phyloP scores from a whole-genome alignment of 371 early-diverging fungal species.

The Batkoa obscura region DNA sequence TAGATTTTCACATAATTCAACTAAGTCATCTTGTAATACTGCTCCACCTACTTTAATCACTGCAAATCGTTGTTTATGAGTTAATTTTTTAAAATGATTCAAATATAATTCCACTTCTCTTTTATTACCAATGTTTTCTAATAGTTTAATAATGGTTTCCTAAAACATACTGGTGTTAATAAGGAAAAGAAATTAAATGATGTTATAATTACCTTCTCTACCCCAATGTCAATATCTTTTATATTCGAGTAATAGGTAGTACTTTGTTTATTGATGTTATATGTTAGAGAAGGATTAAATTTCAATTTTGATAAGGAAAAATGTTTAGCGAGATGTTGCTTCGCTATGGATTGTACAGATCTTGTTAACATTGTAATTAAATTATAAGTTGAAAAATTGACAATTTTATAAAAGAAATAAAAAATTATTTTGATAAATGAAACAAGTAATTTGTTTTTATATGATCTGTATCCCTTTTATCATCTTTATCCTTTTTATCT shows the following conservation, averaged over 20 bases:
- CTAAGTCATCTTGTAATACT: constrained; percentile 82
- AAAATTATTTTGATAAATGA: too few species aligned
- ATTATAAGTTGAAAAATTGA: too few species aligned
- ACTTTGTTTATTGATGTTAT: neutral
- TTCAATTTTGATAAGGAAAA: too few species aligned
- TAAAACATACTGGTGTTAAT: constrained; percentile 12
- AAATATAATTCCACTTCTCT: constrained; percentile 96
- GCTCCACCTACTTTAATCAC: constrained; percentile 98
- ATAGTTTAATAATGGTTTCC: constrained; percentile 90
- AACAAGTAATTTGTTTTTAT: too few species aligned
- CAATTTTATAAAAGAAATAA: too few species aligned
- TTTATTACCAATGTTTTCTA: constrained; percentile 94
- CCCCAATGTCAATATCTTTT: neutral
- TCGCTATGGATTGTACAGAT: too few species aligned
- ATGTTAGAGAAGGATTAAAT: too few species aligned
- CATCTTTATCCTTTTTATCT: too few species aligned
- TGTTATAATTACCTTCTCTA: neutral
- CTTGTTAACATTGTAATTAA: too few species aligned
- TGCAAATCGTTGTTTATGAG: constrained; percentile 89
- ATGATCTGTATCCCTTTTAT: too few species aligned
- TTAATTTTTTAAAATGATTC: constrained; percentile 83
- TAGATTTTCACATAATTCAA: constrained; percentile 80
- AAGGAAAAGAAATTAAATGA: neutral
- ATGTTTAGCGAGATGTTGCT: too few species aligned
- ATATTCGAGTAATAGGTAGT: neutral